Conservation (phyloP, 2,329 filamentous ascomycete genomes). For the Didymella pomorum region DNA sequence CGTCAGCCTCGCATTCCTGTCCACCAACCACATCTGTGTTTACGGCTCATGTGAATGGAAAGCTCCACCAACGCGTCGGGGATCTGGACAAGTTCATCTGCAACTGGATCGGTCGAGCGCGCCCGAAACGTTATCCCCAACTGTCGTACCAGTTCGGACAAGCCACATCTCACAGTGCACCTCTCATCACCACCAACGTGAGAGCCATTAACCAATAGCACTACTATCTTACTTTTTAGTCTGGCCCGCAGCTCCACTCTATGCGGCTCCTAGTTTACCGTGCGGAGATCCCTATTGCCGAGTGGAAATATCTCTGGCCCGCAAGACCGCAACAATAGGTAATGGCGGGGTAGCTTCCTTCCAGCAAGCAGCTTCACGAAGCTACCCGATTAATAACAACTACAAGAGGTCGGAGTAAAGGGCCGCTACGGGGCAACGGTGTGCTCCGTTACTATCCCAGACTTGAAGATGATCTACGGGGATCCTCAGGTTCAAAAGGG, state of each 20-base stretch:
- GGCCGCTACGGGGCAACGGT: conserved; percentile 3
- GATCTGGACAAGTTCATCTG: conserved; percentile 20
- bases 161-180: conserved; percentile 27
- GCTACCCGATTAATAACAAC: neutral
- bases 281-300: conserved; percentile 33
- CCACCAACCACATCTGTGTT: conserved; percentile 9
- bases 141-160: conserved; percentile 18
- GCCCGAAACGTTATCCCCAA: conserved; percentile 20
- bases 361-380: neutral
- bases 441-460: neutral
- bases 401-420: conserved; percentile 3
- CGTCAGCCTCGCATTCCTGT: conserved; percentile 5
- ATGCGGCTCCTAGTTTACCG: conserved; percentile 35
- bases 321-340: conserved; percentile 17
- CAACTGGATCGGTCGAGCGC: conserved; percentile 38
- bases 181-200: conserved; percentile 9
- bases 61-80: conserved; percentile 12
- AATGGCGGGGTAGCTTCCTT: conserved; percentile 30
- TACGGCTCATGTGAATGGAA: conserved; percentile 23
- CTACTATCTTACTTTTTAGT: conserved; percentile 2
- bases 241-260: conserved; percentile 13
- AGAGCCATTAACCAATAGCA: conserved; percentile 21
- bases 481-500: neutral
- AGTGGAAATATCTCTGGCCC: conserved; percentile 20
- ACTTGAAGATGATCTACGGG: neutral